Evolutionary conservation across 2,329 filamentous ascomycete species (phyloP).

Genomic region (Graphilbum fragrans): DNA sequence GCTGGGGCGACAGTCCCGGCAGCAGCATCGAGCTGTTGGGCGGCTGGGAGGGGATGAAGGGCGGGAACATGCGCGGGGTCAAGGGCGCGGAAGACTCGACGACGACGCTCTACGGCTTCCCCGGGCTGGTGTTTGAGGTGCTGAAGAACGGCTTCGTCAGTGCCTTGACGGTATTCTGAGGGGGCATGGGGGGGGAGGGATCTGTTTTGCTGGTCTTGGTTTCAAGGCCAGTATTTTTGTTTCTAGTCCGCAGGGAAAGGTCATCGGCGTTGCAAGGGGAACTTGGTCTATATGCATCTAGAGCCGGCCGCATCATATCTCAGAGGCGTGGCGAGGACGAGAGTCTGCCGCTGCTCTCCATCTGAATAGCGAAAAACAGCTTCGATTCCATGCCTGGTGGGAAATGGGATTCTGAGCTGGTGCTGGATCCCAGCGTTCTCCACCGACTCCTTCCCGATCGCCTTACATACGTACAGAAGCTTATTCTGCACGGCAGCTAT

Average conservation of each 20-base stretch:
- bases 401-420: no score
- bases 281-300: no score
- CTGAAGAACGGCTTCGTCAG: conserved; percentile 85
- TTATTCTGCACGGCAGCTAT: no score
- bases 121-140: conserved; percentile 90
- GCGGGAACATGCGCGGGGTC: conserved; percentile 27
- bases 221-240: not conserved
- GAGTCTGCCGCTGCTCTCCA: no score
- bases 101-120: conserved; percentile 86
- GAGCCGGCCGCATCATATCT: no score
- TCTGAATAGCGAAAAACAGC: no score
- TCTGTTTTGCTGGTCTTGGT: not conserved
- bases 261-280: not conserved
- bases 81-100: conserved; percentile 46
- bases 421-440: no score
- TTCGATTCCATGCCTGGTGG: no score
- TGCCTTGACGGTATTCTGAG: conserved; percentile 75
- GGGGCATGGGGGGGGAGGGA: not conserved
- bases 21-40: conserved; percentile 79
- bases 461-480: no score
- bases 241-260: not conserved
- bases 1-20: conserved; percentile 83
- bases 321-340: no score
- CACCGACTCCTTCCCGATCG: no score
- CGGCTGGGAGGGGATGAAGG: conserved; percentile 65